Percentiles rank a stretch among this genome's conserved stretches.
These are phyloP conservation scores for Suillus subaureus DNA, from an alignment of 768 basidiomycete genomes.

Conservation along the genomic window DNA sequence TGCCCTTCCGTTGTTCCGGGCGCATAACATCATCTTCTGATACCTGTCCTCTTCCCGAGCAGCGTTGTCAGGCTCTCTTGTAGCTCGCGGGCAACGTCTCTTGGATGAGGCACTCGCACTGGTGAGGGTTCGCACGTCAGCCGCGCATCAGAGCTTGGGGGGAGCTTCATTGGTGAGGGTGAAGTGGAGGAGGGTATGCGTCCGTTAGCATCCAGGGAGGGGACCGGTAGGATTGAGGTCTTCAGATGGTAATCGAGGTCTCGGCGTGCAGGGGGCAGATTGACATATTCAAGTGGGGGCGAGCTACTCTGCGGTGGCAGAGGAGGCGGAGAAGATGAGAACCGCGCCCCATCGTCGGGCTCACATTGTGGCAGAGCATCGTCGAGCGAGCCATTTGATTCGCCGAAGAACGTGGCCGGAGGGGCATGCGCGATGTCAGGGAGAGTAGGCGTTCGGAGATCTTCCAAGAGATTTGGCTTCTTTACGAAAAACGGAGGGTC, in stretches of 20 bases:
- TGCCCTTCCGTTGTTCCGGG: conserved; percentile 28
- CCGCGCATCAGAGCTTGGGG: conserved; percentile 20
- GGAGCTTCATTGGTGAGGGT: conserved; percentile 55
- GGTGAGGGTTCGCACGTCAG: conserved; percentile 25
- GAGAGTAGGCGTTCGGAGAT: conserved; percentile 12
- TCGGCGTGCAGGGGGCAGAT: background rate
- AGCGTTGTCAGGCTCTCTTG: conserved; percentile 70
- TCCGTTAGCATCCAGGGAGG: conserved; percentile 26
- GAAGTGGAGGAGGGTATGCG: conserved; percentile 62
- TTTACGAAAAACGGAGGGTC: conserved; percentile 22
- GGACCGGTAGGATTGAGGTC: conserved; percentile 18
- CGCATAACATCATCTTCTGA: conserved; percentile 40
- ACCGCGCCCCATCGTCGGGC: conserved; percentile 13
- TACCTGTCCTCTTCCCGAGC: conserved; percentile 65
- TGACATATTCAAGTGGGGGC: conserved; percentile 14
- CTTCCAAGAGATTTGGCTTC: conserved; percentile 24
- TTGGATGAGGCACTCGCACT: conserved; percentile 41
- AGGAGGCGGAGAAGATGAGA: conserved; percentile 19
- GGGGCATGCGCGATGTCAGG: conserved; percentile 3
- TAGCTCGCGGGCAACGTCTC: conserved; percentile 56
- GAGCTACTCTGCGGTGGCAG: conserved; percentile 34
- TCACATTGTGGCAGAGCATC: conserved; percentile 16
- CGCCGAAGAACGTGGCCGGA: conserved; percentile 30
- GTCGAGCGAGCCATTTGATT: conserved; percentile 35
- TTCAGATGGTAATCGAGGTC: conserved; percentile 3